These are phyloP conservation scores for Primulina huaijiensis DNA, from an alignment of 257 asterid genomes.

Conservation along the genomic window DNA sequence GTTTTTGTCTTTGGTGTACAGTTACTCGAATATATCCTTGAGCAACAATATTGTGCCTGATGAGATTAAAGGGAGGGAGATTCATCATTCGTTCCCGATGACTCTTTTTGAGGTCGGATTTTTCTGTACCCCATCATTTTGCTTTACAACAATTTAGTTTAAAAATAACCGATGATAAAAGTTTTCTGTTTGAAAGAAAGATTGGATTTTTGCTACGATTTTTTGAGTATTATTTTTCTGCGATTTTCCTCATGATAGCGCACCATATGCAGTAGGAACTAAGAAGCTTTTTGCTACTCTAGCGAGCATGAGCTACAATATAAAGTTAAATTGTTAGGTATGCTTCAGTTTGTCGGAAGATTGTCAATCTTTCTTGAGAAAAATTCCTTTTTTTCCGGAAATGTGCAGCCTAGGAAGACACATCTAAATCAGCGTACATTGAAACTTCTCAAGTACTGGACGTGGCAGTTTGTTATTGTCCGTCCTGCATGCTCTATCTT, in stretches of 20 bases:
- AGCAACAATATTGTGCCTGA: conserved; percentile 71
- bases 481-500: conserved; percentile 81
- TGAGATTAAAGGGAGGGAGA: conserved; percentile 92
- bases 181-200: neutral
- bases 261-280: neutral
- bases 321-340: neutral
- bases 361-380: conserved; percentile 17
- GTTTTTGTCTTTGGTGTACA: conserved; percentile 75
- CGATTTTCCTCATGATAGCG: conserved; percentile 1
- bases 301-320: neutral
- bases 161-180: neutral
- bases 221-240: neutral
- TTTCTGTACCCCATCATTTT: conserved; percentile 10
- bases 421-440: conserved; percentile 65
- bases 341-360: conserved; percentile 18
- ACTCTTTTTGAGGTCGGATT: conserved; percentile 75
- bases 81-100: conserved; percentile 83
- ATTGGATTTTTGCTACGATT: neutral
- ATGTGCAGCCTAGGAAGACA: conserved; percentile 64
- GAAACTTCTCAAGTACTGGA: conserved; percentile 68
- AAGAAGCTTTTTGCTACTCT: conserved; percentile 6
- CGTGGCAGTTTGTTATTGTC: conserved; percentile 85
- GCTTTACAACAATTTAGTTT: conserved; percentile 6
- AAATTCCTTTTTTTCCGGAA: conserved; percentile 5
- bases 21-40: conserved; percentile 65